Evolutionary conservation across 2,329 filamentous ascomycete genomes (phyloP).

Genomic region (Epichloe festucae): DNA sequence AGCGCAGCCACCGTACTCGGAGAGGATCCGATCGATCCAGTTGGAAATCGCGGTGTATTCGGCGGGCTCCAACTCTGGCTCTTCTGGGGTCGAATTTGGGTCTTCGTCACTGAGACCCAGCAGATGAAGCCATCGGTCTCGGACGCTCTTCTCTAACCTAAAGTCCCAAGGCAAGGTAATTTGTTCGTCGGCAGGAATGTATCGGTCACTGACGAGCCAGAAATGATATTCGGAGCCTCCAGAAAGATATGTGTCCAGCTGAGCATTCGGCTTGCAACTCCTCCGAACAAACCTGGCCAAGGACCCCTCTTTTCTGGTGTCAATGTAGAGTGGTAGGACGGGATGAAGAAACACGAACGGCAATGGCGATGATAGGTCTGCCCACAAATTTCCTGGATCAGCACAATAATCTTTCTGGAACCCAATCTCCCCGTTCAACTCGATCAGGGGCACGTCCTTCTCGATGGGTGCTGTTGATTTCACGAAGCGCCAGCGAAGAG

Average conservation of each 20-base stretch:
- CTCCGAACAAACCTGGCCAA: conserved; percentile 77
- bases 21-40: conserved; percentile 58
- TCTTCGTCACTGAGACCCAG: conserved; percentile 52
- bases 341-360: conserved; percentile 85
- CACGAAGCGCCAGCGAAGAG: conserved; percentile 58
- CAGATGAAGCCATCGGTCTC: conserved; percentile 41
- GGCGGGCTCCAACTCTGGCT: conserved; percentile 42
- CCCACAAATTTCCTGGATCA: conserved; percentile 53
- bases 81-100: conserved; percentile 27
- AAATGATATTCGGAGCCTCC: conserved; percentile 74
- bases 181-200: conserved; percentile 53
- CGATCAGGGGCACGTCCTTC: conserved; percentile 45
- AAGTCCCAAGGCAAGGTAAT: conserved; percentile 58
- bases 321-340: conserved; percentile 79
- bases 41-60: conserved; percentile 48
- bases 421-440: conserved; percentile 68
- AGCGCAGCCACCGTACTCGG: conserved; percentile 69
- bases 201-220: conserved; percentile 74
- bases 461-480: conserved; percentile 37
- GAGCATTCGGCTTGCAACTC: conserved; percentile 84
- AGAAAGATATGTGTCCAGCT: conserved; percentile 73
- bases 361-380: conserved; percentile 48
- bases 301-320: conserved; percentile 79
- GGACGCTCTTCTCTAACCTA: conserved; percentile 42
- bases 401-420: conserved; percentile 61